Percentiles rank a stretch among this genome's conserved stretches.
phyloP scores from a whole-genome alignment of 2,329 filamentous ascomycete genomes.

The Stachybotrys echinatus region DNA sequence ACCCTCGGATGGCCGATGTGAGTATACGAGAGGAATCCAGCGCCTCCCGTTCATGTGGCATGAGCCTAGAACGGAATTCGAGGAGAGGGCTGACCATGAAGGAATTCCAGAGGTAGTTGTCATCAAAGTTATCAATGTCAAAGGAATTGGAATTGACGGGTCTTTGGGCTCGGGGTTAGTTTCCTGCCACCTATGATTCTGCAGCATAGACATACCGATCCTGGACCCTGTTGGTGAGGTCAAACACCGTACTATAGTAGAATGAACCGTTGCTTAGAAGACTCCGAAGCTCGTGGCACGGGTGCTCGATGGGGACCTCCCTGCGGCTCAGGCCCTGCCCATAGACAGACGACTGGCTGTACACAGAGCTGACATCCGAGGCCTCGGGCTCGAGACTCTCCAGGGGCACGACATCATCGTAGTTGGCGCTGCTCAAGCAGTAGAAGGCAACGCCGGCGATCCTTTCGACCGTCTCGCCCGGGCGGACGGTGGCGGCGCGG shows the following conservation, averaged over 20 bases:
- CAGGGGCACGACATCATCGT: slow-evolving; percentile 67
- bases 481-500: slow-evolving; percentile 74
- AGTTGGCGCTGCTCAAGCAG: slow-evolving; percentile 81
- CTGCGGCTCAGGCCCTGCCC: slow-evolving; percentile 50
- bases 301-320: slow-evolving; percentile 74
- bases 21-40: slow-evolving; percentile 85
- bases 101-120: slow-evolving; percentile 93
- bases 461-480: slow-evolving; percentile 82
- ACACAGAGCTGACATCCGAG: slow-evolving; percentile 40
- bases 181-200: not conserved
- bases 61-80: slow-evolving; percentile 77
- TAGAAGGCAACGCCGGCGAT: slow-evolving; percentile 88
- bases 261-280: slow-evolving; percentile 90
- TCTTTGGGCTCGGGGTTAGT: slow-evolving; percentile 33
- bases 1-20: slow-evolving; percentile 90
- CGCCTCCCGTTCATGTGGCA: slow-evolving; percentile 66
- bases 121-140: slow-evolving; percentile 88
- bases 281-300: slow-evolving; percentile 86
- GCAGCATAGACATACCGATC: slow-evolving; percentile 54
- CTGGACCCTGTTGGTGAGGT: slow-evolving; percentile 88
- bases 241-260: slow-evolving; percentile 98
- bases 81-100: slow-evolving; percentile 96
- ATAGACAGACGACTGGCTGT: slow-evolving; percentile 36
- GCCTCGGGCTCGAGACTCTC: slow-evolving; percentile 47
- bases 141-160: slow-evolving; percentile 72